Conservation (phyloP, 768 basidiomycete species). For the Termitomyces sp. region DNA sequence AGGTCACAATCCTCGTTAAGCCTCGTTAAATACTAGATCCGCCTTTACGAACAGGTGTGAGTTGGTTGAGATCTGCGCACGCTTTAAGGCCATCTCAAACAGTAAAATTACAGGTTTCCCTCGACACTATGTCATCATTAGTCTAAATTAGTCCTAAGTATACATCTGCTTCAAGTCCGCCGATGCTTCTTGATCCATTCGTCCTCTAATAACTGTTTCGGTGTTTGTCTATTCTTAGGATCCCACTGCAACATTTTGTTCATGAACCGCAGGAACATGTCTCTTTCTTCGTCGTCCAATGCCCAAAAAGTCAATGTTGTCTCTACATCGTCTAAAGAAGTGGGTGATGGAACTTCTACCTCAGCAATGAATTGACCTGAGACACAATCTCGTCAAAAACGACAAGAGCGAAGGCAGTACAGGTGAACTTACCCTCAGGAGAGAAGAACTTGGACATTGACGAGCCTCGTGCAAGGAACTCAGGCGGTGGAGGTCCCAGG, state of each 20-base stretch:
- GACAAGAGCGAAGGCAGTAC: background rate
- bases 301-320: background rate
- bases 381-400: background rate
- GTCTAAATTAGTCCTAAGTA: background rate
- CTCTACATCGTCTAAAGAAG: background rate
- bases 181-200: conserved; percentile 1
- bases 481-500: conserved; percentile 1
- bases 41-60: background rate
- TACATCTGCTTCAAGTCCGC: background rate
- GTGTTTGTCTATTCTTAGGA: conserved; percentile 1
- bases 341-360: background rate
- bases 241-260: conserved; percentile 9
- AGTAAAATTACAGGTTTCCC: background rate
- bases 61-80: background rate
- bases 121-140: background rate
- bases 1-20: no score
- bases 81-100: background rate
- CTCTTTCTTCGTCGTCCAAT: conserved; percentile 2
- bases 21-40: no score
- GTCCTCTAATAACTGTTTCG: background rate
- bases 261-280: conserved; percentile 2
- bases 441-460: background rate
- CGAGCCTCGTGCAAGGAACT: background rate
- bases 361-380: background rate
- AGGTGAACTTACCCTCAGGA: background rate